phyloP scores from a whole-genome alignment of 73 alveolate species.

The Paramecium pentaurelia region DNA sequence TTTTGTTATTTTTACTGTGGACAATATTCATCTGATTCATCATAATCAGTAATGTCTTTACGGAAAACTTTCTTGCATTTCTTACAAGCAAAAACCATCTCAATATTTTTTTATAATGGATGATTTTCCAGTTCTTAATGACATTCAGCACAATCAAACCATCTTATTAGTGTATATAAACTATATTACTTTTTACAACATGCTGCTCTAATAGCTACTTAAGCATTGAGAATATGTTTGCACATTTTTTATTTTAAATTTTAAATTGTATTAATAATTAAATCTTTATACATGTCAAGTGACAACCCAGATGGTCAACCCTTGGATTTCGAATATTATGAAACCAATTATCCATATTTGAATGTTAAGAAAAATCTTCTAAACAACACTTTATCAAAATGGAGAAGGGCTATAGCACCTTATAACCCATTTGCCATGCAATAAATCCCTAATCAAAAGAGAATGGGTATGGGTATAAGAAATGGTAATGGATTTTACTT shows the following conservation, averaged over 20 bases:
- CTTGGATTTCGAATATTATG: conserved; percentile 1
- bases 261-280: conserved; percentile 5
- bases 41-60: conserved; percentile 78
- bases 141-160: conserved; percentile 93
- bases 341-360: conserved; percentile 54
- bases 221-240: conserved; percentile 90
- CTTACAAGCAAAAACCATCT: conserved; percentile 84
- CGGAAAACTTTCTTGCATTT: conserved; percentile 89
- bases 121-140: conserved; percentile 85
- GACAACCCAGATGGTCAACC: conserved; percentile 46
- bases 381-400: conserved; percentile 15
- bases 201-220: conserved; percentile 83
- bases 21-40: conserved; percentile 90
- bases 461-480: conserved; percentile 57
- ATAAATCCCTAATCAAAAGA: conserved; percentile 54
- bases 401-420: conserved; percentile 61
- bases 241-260: conserved; percentile 70
- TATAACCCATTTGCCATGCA: conserved; percentile 56
- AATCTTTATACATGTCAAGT: conserved; percentile 11
- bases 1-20: conserved; percentile 63
- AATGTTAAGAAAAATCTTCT: conserved; percentile 49
- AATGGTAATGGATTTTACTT: conserved; percentile 48
- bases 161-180: background rate
- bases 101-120: conserved; percentile 69
- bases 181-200: conserved; percentile 75